Evolutionary conservation across 2,329 filamentous ascomycete genomes (phyloP).

Genomic region (Exophiala calicioides): DNA sequence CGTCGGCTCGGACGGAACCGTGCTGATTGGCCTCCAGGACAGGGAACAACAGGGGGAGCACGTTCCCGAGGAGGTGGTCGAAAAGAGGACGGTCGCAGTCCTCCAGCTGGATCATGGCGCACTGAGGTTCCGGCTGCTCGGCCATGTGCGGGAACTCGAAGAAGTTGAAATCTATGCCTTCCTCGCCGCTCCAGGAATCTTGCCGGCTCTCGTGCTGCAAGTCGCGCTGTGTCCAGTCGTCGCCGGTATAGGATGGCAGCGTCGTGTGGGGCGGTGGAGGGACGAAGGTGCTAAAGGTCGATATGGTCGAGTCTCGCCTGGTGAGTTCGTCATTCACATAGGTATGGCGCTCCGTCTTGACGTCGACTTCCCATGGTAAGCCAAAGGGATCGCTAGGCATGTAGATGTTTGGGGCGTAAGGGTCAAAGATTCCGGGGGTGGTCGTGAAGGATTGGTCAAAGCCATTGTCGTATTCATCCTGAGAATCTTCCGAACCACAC

Average conservation of each 20-base stretch:
- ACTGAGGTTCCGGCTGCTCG: slow-evolving; percentile 50
- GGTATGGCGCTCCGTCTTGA: slow-evolving; percentile 93
- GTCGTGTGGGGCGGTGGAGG: slow-evolving; percentile 68
- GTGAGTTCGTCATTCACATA: slow-evolving; percentile 89
- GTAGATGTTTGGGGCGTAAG: slow-evolving; percentile 50
- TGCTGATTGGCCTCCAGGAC: slow-evolving; percentile 88
- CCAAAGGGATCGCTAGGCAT: too few relatives aligned
- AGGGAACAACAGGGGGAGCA: slow-evolving; percentile 86
- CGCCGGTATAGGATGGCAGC: slow-evolving; percentile 62
- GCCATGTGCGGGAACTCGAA: slow-evolving; percentile 76
- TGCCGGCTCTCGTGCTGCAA: slow-evolving; percentile 58
- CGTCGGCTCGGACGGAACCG: slow-evolving; percentile 74
- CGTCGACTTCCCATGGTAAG: slow-evolving; percentile 84
- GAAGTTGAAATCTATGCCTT: slow-evolving; percentile 72
- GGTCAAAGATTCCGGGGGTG: slow-evolving; percentile 42
- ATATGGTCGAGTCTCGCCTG: slow-evolving; percentile 80
- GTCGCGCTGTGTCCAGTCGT: slow-evolving; percentile 66
- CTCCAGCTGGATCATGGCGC: slow-evolving; percentile 71
- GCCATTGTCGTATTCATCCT: slow-evolving; percentile 63
- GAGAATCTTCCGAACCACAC: slow-evolving; percentile 77
- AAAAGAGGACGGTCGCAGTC: slow-evolving; percentile 84
- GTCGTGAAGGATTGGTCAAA: slow-evolving; percentile 68
- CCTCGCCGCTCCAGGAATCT: slow-evolving; percentile 65
- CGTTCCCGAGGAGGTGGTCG: slow-evolving; percentile 86
- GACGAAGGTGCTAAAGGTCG: slow-evolving; percentile 89